A percentile compares a stretch with the other conserved stretches of the same genome.
Conservation (phyloP, 1,284 basidiomycete genomes). For the Ustilago esculenta region DNA sequence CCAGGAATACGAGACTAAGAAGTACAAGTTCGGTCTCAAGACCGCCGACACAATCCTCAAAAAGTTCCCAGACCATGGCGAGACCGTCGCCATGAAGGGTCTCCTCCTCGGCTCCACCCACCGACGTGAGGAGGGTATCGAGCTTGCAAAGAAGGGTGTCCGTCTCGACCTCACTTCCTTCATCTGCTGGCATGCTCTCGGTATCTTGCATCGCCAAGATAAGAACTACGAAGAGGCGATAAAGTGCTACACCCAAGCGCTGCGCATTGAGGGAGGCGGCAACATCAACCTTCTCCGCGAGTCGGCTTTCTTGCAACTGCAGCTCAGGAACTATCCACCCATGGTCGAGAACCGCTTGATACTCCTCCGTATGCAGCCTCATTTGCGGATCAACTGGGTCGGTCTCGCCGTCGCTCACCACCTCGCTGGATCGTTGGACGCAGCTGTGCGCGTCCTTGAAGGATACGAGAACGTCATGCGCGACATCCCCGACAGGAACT, state of each 20-base stretch:
- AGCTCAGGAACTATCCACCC: slow-evolving; percentile 83
- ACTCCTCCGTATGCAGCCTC: slow-evolving; percentile 82
- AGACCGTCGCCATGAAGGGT: slow-evolving; percentile 66
- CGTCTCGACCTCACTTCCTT: slow-evolving; percentile 89
- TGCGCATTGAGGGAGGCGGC: slow-evolving; percentile 84
- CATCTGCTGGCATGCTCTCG: slow-evolving; percentile 98
- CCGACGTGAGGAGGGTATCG: slow-evolving; percentile 73
- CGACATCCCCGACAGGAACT: slow-evolving; percentile 54
- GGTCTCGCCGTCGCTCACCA: slow-evolving; percentile 88
- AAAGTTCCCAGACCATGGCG: slow-evolving; percentile 92
- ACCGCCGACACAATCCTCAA: slow-evolving; percentile 93
- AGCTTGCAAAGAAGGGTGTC: slow-evolving; percentile 83
- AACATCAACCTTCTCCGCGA: slow-evolving; percentile 94
- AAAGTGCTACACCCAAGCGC: slow-evolving; percentile 80
- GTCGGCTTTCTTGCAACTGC: slow-evolving; percentile 86
- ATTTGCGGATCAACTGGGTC: slow-evolving; percentile 88
- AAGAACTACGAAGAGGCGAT: slow-evolving; percentile 87
- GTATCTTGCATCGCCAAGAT: slow-evolving; percentile 73
- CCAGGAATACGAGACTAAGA: slow-evolving; percentile 81
- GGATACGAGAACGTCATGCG: slow-evolving; percentile 69
- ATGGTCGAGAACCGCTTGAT: slow-evolving; percentile 85
- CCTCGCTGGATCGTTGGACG: slow-evolving; percentile 78
- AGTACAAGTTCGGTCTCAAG: slow-evolving; percentile 90
- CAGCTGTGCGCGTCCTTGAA: slow-evolving; percentile 80
- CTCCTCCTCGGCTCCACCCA: slow-evolving; percentile 59